Conservation (phyloP, 257 asterid species). For the Anisodus acutangulus region DNA sequence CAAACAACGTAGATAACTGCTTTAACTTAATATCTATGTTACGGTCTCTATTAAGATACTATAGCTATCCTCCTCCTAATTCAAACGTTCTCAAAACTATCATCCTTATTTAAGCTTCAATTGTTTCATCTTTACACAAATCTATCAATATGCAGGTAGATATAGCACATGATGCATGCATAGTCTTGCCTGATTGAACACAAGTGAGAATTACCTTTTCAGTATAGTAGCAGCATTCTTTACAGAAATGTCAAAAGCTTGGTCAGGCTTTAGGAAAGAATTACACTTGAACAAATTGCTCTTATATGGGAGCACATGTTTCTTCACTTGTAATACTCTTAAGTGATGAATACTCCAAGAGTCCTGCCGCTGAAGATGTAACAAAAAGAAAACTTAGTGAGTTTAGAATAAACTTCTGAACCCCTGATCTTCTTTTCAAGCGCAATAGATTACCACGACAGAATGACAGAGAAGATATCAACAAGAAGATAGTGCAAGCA, state of each 20-base stretch:
- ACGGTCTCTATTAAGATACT: background rate
- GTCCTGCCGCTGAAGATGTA: constrained; percentile 57
- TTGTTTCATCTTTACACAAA: background rate
- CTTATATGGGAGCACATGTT: constrained; percentile 49
- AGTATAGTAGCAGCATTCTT: constrained; percentile 63
- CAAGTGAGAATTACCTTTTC: constrained; percentile 60
- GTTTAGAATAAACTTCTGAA: constrained; percentile 1
- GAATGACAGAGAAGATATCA: background rate
- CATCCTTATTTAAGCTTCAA: background rate
- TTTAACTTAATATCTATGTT: background rate
- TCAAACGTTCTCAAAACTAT: constrained; percentile 2
- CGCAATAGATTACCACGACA: background rate
- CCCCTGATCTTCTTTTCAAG: background rate
- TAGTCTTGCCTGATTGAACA: background rate
- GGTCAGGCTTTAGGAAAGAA: constrained; percentile 61
- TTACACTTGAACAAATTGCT: constrained; percentile 60
- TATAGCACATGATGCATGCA: background rate
- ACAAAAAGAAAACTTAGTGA: constrained; percentile 29
- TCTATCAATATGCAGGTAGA: background rate
- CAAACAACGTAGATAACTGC: background rate
- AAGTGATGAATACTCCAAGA: constrained; percentile 61
- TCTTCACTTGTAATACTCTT: constrained; percentile 49
- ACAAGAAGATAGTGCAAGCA: background rate
- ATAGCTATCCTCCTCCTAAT: background rate
- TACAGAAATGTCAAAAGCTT: constrained; percentile 50